These are phyloP conservation scores for Phytophthora idaei DNA, from an alignment of 352 stramenopile genomes.

Conservation along the genomic window DNA sequence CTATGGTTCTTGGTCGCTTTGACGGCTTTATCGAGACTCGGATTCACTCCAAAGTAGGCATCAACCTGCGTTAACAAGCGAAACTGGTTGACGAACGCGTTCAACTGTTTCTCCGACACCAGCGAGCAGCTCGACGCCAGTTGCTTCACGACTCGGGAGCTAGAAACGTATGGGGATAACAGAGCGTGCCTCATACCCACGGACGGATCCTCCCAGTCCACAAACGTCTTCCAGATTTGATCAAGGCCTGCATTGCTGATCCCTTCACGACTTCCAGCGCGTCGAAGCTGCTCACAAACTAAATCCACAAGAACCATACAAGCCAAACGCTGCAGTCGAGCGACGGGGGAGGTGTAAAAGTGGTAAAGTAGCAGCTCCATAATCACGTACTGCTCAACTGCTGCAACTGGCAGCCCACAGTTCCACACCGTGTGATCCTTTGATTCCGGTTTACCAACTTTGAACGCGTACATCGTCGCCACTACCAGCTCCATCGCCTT, in stretches of 20 bases:
- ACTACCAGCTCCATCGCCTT: constrained; percentile 35
- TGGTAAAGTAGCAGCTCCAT: constrained; percentile 43
- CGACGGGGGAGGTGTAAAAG: constrained; percentile 38
- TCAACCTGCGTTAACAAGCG: constrained; percentile 46
- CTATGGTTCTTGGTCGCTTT: constrained; percentile 25
- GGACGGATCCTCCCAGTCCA: constrained; percentile 33
- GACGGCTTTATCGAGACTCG: constrained; percentile 35
- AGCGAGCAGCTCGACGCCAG: constrained; percentile 25
- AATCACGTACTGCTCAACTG: constrained; percentile 39
- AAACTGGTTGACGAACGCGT: constrained; percentile 45
- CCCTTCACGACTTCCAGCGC: constrained; percentile 19
- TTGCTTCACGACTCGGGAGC: constrained; percentile 30
- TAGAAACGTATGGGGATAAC: constrained; percentile 30
- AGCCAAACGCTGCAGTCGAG: constrained; percentile 26
- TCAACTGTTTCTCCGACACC: constrained; percentile 46
- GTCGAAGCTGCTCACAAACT: constrained; percentile 39
- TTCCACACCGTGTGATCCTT: constrained; percentile 35
- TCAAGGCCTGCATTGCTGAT: constrained; percentile 31
- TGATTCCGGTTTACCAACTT: constrained; percentile 18
- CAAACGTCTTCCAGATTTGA: constrained; percentile 32
- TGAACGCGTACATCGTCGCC: constrained; percentile 35
- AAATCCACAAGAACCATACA: constrained; percentile 42
- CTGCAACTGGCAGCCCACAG: constrained; percentile 26
- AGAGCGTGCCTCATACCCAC: constrained; percentile 20
- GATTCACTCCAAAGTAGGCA: constrained; percentile 52